phyloP scores from a whole-genome alignment of 1,284 basidiomycete species.

The Moniliophthora roreri region DNA sequence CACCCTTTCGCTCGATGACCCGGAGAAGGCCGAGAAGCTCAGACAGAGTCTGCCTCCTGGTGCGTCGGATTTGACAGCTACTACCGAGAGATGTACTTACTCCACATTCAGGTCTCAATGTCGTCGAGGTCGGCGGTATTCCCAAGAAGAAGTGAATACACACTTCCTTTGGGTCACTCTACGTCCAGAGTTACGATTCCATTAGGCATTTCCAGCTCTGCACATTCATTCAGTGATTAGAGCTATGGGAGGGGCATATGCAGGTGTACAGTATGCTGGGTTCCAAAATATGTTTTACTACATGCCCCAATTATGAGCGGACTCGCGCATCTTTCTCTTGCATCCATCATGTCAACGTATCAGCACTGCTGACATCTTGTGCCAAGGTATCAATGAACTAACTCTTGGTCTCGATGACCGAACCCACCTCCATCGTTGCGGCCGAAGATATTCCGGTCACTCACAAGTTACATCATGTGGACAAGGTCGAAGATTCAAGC shows the following conservation, averaged over 20 bases:
- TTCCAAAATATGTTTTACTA: constrained; percentile 9
- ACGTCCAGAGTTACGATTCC: constrained; percentile 3
- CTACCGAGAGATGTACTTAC: too few relatives aligned
- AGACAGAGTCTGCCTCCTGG: constrained; percentile 95
- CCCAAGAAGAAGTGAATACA: constrained; percentile 67
- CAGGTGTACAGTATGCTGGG: constrained; percentile 15
- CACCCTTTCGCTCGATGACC: constrained; percentile 93
- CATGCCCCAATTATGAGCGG: constrained; percentile 12
- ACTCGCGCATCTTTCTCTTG: constrained; percentile 3
- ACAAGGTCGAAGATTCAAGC: too few relatives aligned
- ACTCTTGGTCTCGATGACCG: too few relatives aligned
- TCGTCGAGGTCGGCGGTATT: constrained; percentile 65
- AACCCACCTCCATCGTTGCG: too few relatives aligned
- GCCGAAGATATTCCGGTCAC: too few relatives aligned
- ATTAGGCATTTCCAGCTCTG: constrained; percentile 3
- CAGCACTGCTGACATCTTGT: background rate
- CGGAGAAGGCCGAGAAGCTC: constrained; percentile 99
- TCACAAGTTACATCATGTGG: too few relatives aligned
- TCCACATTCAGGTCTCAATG: constrained; percentile 49
- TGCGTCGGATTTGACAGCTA: constrained; percentile 54
- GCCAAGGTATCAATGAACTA: too few relatives aligned
- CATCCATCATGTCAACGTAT: background rate
- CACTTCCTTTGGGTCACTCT: background rate
- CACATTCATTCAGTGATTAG: too few relatives aligned
- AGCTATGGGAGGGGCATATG: constrained; percentile 4